These are phyloP conservation scores for Malus hybrid DNA, from an alignment of 331 rosid species.

Conservation along the genomic window DNA sequence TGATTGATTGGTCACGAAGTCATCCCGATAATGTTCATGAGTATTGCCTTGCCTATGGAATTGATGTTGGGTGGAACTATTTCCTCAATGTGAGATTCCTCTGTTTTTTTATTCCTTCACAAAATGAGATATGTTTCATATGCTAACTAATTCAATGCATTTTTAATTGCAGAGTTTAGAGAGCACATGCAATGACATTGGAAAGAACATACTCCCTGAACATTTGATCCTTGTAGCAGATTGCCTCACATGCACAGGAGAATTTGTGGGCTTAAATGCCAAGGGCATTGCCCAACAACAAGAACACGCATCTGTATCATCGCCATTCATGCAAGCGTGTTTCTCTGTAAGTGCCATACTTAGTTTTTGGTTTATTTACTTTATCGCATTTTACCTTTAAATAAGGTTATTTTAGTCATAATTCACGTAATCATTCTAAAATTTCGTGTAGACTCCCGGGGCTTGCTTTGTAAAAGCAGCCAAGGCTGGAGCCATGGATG, in stretches of 20 bases:
- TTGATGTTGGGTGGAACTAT: slow-evolving; percentile 71
- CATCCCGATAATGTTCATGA: slow-evolving; percentile 75
- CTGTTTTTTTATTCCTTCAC: neutral
- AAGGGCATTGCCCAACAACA: slow-evolving; percentile 69
- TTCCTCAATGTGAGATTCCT: slow-evolving; percentile 51
- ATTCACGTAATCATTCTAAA: slow-evolving; percentile 23
- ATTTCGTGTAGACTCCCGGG: slow-evolving; percentile 74
- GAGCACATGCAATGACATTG: slow-evolving; percentile 62
- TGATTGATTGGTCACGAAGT: slow-evolving; percentile 92
- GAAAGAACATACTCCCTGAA: slow-evolving; percentile 65
- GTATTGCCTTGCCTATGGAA: slow-evolving; percentile 60
- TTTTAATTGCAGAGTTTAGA: slow-evolving; percentile 59
- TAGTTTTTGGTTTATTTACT: slow-evolving; percentile 11
- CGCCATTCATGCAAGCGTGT: slow-evolving; percentile 94
- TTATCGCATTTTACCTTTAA: neutral
- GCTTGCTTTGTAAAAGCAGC: slow-evolving; percentile 79
- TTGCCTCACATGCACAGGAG: slow-evolving; percentile 68
- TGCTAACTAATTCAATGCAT: slow-evolving; percentile 11
- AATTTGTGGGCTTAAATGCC: slow-evolving; percentile 82
- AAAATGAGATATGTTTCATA: slow-evolving; percentile 7
- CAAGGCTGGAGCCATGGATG: slow-evolving; percentile 56
- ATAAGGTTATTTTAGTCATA: neutral
- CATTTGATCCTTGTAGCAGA: slow-evolving; percentile 69
- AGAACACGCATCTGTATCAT: slow-evolving; percentile 49
- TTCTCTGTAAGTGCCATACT: slow-evolving; percentile 68